Base-by-base conservation (phyloP, 1,284 basidiomycete species). In the Mycena sp. region DNA sequence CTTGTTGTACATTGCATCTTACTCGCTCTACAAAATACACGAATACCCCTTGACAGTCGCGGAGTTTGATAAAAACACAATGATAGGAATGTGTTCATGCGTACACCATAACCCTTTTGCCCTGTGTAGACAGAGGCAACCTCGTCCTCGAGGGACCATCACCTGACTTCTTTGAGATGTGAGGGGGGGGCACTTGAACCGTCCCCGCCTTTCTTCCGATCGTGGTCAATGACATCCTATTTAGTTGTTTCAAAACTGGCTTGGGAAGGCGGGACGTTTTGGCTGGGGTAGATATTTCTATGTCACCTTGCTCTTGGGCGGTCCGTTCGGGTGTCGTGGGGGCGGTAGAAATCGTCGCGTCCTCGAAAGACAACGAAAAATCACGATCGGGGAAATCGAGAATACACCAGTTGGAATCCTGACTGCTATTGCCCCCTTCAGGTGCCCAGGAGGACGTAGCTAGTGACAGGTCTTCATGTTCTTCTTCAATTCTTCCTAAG, bases 401-500 rank as follows among this genome's bases (percentile, higher is more conserved):
- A 19, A 65, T 45, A 44, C 37, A 58, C 63, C 63, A 65, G 35
- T 54, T 54, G 6, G 63, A 64, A 19, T 65, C 63, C 53, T 57
- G 43, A 21, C 58, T 64, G 40, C 14, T 29, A 32, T 56, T 43
- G 17, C 21, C 51, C 21, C 12, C 43, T 25, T 54, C 45, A 25
- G 29, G 17, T 3, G 40, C 19, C 38, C 29, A n/a, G 5, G 19
- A 40, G 16, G 25, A 6, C 61, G 5, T 28, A 11, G n/a, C 11
- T 19, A 30, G 4, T 14, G 48, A 19, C 6, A 43, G 49, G 11
- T 64, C 65, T 32, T 67, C 65, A 11, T 48, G 58, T 57, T 67
- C 65, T 48, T 67, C 65, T 29, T 67, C 65, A 28, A 67, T 67
- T 32, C 65, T 50, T n/a, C 65, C 65, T 25, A 67, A 30, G 17